Conservation (phyloP, 2,329 filamentous ascomycete genomes). For the Pseudodiploospora longispora region DNA sequence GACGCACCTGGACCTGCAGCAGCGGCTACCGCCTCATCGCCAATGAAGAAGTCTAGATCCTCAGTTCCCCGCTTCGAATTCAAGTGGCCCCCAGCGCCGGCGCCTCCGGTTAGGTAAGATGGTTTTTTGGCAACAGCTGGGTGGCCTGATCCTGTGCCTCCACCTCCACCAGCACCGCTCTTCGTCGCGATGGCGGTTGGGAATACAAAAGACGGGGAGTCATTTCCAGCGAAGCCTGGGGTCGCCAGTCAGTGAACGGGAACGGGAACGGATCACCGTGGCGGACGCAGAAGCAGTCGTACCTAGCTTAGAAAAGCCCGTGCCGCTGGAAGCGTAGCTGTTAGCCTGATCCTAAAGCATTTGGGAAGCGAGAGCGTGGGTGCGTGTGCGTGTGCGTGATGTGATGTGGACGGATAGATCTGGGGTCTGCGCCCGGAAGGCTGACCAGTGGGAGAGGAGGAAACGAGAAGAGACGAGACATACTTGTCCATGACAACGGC, state of each 20-base stretch:
- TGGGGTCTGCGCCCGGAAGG: slow-evolving; percentile 16
- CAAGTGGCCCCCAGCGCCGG: slow-evolving; percentile 73
- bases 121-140: slow-evolving; percentile 92
- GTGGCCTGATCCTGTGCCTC: slow-evolving; percentile 75
- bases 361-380: no score
- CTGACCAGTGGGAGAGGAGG: neutral
- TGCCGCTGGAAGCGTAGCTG: slow-evolving; percentile 61
- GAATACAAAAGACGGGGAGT: slow-evolving; percentile 98
- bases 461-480: slow-evolving; percentile 33
- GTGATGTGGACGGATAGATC: slow-evolving; percentile 21
- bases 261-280: slow-evolving; percentile 2
- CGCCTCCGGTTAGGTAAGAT: slow-evolving; percentile 85
- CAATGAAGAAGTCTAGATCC: slow-evolving; percentile 97
- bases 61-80: slow-evolving; percentile 92
- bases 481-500: slow-evolving; percentile 99
- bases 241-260: slow-evolving; percentile 16
- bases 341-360: slow-evolving; percentile 17
- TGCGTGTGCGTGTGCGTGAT: slow-evolving; percentile 16
- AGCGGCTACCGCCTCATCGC: slow-evolving; percentile 86
- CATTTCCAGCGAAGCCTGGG: slow-evolving; percentile 94
- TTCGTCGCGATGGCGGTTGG: slow-evolving; percentile 98
- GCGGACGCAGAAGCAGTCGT: slow-evolving; percentile 25
- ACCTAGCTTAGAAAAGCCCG: slow-evolving; percentile 99
- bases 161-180: slow-evolving; percentile 57
- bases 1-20: slow-evolving; percentile 67